These are phyloP conservation scores for Ceratobasidium sp. DNA, from an alignment of 1,284 basidiomycete species.

Conservation along the genomic window DNA sequence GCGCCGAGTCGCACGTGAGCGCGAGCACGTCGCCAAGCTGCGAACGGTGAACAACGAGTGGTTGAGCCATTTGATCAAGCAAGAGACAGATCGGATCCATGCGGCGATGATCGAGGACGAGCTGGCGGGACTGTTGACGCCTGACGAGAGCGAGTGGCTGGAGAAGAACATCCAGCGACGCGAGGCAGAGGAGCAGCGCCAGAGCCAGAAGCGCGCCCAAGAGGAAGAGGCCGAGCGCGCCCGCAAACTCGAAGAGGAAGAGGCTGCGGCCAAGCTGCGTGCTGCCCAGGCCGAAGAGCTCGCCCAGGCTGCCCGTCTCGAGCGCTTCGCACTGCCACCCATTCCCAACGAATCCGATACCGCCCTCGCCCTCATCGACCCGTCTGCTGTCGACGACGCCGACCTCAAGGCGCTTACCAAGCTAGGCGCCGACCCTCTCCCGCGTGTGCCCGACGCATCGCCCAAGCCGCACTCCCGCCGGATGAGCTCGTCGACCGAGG, in stretches of 20 bases:
- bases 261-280: constrained; percentile 29
- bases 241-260: constrained; percentile 20
- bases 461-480: constrained; percentile 12
- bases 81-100: constrained; percentile 33
- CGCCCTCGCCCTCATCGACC: constrained; percentile 24
- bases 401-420: constrained; percentile 12
- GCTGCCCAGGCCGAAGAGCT: constrained; percentile 33
- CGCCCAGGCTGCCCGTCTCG: constrained; percentile 28
- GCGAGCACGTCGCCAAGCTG: constrained; percentile 20
- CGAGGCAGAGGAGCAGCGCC: constrained; percentile 28
- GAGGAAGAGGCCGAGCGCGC: constrained; percentile 22
- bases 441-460: constrained; percentile 15
- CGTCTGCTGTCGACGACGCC: constrained; percentile 9
- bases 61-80: constrained; percentile 22
- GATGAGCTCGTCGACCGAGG: constrained; percentile 2
- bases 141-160: constrained; percentile 25
- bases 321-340: constrained; percentile 30
- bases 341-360: constrained; percentile 31
- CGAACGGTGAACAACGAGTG: constrained; percentile 5
- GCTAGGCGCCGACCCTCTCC: constrained; percentile 9
- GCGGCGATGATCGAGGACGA: constrained; percentile 34
- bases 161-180: constrained; percentile 25
- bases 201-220: neutral
- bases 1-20: neutral
- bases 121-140: constrained; percentile 2